These are phyloP conservation scores for Solanum appendiculatum DNA, from an alignment of 257 asterid species.

Conservation along the genomic window DNA sequence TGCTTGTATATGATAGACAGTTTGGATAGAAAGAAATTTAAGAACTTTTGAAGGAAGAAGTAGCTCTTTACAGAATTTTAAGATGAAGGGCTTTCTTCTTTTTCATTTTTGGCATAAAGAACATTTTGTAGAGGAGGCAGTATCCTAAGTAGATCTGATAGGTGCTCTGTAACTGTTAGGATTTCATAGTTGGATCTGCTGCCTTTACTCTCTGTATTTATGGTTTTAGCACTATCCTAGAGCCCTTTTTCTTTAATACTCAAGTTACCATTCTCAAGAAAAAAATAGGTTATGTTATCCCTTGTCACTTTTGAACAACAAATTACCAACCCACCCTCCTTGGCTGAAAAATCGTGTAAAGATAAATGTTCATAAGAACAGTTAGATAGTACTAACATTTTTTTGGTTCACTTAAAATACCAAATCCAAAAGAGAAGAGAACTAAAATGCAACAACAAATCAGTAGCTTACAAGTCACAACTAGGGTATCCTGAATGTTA, in stretches of 20 bases:
- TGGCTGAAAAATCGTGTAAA: not conserved
- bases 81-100: too few relatives aligned
- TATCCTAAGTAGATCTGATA: not conserved
- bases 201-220: not conserved
- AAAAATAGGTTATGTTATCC: not conserved
- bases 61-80: too few relatives aligned
- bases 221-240: not conserved
- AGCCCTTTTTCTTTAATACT: not conserved
- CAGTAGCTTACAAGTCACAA: not conserved
- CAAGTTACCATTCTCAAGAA: not conserved
- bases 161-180: not conserved
- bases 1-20: too few relatives aligned
- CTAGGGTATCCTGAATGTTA: not conserved
- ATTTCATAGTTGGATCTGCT: not conserved
- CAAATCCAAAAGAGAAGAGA: not conserved
- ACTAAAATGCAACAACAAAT: not conserved
- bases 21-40: too few relatives aligned
- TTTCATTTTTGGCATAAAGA: not conserved
- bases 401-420: not conserved
- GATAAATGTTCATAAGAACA: not conserved
- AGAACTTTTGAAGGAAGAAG: too few relatives aligned
- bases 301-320: not conserved
- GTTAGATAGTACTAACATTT: not conserved
- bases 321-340: not conserved
- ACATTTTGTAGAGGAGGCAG: not conserved